Evolutionary conservation across 2,329 filamentous ascomycete species (phyloP), one percentile per base, ranked within the genome.

Genomic region (Fusarium burgessii): DNA sequence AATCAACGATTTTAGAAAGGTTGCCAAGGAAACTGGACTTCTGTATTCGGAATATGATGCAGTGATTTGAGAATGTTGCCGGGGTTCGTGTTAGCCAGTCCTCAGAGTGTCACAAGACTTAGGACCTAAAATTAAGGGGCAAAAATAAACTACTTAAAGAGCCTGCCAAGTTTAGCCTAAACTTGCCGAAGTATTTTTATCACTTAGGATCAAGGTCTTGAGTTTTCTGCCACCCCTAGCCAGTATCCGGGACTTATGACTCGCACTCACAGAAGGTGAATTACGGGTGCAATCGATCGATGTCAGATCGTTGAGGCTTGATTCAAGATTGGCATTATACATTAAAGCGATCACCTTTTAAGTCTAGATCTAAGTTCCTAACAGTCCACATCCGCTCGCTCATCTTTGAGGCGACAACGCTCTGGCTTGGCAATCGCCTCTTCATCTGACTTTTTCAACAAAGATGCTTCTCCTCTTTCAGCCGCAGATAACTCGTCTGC

Each of bases 401-500:
- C 64, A 12, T 67, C 57, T 1, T 42, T 43, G n/a, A 47, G 17
- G 46, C 35, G 59, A 38, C n/a, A 50, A 14, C 50, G 45, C 17
- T 58, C 58, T 32, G 68, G 50, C 12, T 51, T 56, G 3, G 43
- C 38, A 18, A 62, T 23, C 2, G 25, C 45, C 7, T 20, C 42
- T n/a, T 8, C n/a, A n/a, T n/a, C 55, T 20, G 27, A 5, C 10
- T 33, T 38, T 10, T 7, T 14, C 1, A 43, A 20, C 20, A 40
- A 23, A 2, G 18, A 17, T 6, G 38, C 23, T 3, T 74, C 61
- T 15, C 71, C 71, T 5, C 47, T 33, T 5, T 73, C 71, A 12
- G 71, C 71, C 2, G n/a, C 58, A 18, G 66, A 66, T 10, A 72
- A 41, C 3, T 62, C 58, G 29, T 65, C 47, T 5, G 14, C 7